Evolutionary conservation across 164 flowering plant genomes (phyloP), one percentile per base, ranked within the genome.

Genomic region (Macadamia tetraphylla): DNA sequence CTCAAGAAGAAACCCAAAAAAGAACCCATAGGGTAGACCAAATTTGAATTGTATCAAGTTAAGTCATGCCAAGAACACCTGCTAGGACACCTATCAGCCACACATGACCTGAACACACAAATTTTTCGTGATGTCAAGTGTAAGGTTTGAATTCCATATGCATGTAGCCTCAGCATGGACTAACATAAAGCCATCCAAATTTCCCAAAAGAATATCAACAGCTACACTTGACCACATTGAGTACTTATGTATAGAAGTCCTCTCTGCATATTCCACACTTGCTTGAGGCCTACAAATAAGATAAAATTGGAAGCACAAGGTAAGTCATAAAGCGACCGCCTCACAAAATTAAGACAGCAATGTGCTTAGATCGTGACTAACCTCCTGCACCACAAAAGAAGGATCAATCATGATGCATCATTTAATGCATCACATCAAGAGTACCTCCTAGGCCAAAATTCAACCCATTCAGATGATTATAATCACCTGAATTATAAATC

Each of bases 11-110:
- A 83, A 63, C 83, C 81, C 64, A 85, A 42, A 68, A 78, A 83
- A 70, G 74, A 23, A 23, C 67, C 93, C 94, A 88, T 18, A 92
- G 81, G 7, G 98, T 87, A 67, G 97, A 91, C 98, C 99, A 95
- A 52, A 92, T 86, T 68, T 92, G 99, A 68, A 92, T 88, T 1
- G 81, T 85, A 84, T 87, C 86, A 15, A 95, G 88, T 66, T 93
- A 91, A 17, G 87, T 61, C 78, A 85, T 81, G 70, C 98, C 95
- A 70, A 95, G 78, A 67, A 93, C 74, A 67, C 81, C 84, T 9
- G 99, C 99, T 60, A 92, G 99, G 60, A 84, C 88, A 72, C 97
- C 99, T 97, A 95, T 95, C 73, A 92, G 83, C 97, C 98, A 92
- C 68, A 88, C 98, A 81, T 92, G 92, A 61, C 99, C 97, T 1